Percentiles rank a stretch among this genome's conserved stretches.
Conservation (phyloP, 2,329 filamentous ascomycete genomes). For the Ceratocystiopsis minuta region DNA sequence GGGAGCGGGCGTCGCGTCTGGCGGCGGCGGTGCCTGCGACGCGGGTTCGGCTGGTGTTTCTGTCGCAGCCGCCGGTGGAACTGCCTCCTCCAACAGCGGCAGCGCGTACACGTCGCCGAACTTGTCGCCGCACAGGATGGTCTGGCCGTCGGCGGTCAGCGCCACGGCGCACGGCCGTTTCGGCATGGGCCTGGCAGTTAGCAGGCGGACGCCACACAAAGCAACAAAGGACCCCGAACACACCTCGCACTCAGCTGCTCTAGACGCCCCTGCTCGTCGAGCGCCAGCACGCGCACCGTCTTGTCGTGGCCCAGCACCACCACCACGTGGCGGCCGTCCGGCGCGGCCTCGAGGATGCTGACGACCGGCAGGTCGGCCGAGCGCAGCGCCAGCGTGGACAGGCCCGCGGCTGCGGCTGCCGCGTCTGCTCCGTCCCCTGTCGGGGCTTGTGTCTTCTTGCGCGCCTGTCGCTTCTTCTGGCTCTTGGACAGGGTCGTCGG, state of each 20-base stretch:
- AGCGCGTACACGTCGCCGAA: conserved; percentile 92
- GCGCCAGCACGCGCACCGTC: conserved; percentile 62
- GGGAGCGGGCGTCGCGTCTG: conserved; percentile 24
- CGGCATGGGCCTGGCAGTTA: conserved; percentile 51
- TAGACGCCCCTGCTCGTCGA: conserved; percentile 42
- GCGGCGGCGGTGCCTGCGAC: conserved; percentile 2
- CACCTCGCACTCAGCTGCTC: conserved; percentile 55
- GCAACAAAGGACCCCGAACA: background rate
- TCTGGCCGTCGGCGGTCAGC: conserved; percentile 49
- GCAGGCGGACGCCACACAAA: conserved; percentile 2
- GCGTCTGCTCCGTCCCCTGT: no score
- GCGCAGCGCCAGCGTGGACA: conserved; percentile 11
- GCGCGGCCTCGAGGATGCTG: conserved; percentile 46
- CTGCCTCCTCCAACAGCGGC: conserved; percentile 37
- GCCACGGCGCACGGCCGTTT: conserved; percentile 70
- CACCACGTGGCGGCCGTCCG: conserved; percentile 49
- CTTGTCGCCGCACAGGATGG: conserved; percentile 77
- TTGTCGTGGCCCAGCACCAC: conserved; percentile 86
- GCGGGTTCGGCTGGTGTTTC: background rate
- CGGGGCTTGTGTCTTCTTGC: background rate
- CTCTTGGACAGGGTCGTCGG: background rate
- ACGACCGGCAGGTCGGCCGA: conserved; percentile 43
- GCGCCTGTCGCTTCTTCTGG: background rate
- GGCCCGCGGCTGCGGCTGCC: no score
- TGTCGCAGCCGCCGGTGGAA: background rate